Percentiles rank a stretch among this genome's conserved stretches.
phyloP scores from a whole-genome alignment of 345 rosid genomes.

The Citrus hindsii region DNA sequence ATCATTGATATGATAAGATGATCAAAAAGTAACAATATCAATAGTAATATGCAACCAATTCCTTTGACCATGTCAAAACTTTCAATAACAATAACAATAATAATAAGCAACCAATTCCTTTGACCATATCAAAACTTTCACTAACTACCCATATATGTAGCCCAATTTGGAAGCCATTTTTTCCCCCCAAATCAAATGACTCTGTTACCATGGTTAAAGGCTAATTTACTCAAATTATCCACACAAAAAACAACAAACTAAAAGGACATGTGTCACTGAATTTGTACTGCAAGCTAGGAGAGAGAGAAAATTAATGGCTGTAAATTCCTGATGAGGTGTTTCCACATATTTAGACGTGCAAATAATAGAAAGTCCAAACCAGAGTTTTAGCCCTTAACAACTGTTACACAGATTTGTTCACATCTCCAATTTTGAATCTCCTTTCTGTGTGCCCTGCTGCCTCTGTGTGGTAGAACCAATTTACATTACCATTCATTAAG shows the following conservation, averaged over 20 bases:
- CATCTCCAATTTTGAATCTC: neutral
- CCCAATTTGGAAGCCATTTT: neutral
- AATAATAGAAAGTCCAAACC: constrained; percentile 9
- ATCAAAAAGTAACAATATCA: too few species aligned
- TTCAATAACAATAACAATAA: neutral
- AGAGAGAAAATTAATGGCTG: constrained; percentile 10
- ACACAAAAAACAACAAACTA: neutral
- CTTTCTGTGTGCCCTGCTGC: neutral
- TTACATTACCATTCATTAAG: neutral
- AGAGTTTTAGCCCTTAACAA: neutral
- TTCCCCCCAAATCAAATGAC: too few species aligned
- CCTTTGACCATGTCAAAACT: neutral
- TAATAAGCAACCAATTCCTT: neutral
- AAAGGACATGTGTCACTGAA: neutral
- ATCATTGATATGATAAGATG: too few species aligned
- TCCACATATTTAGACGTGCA: constrained; percentile 12
- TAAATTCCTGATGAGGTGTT: neutral
- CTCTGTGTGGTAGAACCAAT: too few species aligned
- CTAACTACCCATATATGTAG: too few species aligned
- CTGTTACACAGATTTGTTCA: neutral
- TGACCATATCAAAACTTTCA: neutral
- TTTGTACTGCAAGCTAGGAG: neutral
- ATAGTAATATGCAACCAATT: too few species aligned
- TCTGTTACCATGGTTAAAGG: neutral
- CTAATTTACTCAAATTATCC: neutral